Evolutionary conservation across 2,329 filamentous ascomycete genomes (phyloP).

Genomic region (Cytospora chrysosperma): DNA sequence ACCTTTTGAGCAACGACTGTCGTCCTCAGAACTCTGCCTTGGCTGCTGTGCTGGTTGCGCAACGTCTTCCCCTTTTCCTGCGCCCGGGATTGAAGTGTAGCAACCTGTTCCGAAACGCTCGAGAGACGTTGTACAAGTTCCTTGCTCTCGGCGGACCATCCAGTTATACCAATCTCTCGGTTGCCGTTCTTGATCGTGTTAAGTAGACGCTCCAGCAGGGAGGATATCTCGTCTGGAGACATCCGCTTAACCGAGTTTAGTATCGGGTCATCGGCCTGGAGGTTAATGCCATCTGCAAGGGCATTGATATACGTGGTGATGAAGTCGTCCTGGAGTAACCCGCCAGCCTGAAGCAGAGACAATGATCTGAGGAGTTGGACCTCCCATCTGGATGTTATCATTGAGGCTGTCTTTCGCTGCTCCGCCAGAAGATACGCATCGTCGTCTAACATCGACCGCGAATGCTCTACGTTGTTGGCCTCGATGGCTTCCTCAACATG

Average conservation of each 20-base stretch:
- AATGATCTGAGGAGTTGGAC: slow-evolving; percentile 48
- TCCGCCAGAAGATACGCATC: slow-evolving; percentile 52
- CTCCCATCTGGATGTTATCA: slow-evolving; percentile 33
- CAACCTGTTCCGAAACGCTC: slow-evolving; percentile 46
- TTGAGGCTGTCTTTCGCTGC: slow-evolving; percentile 22
- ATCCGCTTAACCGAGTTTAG: slow-evolving; percentile 60
- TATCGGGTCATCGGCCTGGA: slow-evolving; percentile 51
- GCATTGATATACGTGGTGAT: slow-evolving; percentile 61
- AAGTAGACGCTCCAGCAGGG: slow-evolving; percentile 44
- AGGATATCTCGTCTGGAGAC: slow-evolving; percentile 48
- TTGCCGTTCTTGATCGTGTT: slow-evolving; percentile 38
- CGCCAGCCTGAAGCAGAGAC: slow-evolving; percentile 44
- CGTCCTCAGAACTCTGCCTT: slow-evolving; percentile 68
- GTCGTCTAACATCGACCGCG: slow-evolving; percentile 58
- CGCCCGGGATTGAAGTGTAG: slow-evolving; percentile 45
- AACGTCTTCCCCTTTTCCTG: slow-evolving; percentile 50
- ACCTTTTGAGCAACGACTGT: slow-evolving; percentile 81
- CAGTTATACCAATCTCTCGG: slow-evolving; percentile 37
- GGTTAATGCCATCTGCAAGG: slow-evolving; percentile 53
- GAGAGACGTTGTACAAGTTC: slow-evolving; percentile 21
- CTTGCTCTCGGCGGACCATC: slow-evolving; percentile 32
- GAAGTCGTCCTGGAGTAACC: slow-evolving; percentile 41
- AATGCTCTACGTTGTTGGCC: slow-evolving; percentile 40
- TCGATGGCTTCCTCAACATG: slow-evolving; percentile 50
- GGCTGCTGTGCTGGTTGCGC: slow-evolving; percentile 73